Conservation (phyloP, 495 filamentous ascomycete species). For the Lasiosphaeris hirsuta region DNA sequence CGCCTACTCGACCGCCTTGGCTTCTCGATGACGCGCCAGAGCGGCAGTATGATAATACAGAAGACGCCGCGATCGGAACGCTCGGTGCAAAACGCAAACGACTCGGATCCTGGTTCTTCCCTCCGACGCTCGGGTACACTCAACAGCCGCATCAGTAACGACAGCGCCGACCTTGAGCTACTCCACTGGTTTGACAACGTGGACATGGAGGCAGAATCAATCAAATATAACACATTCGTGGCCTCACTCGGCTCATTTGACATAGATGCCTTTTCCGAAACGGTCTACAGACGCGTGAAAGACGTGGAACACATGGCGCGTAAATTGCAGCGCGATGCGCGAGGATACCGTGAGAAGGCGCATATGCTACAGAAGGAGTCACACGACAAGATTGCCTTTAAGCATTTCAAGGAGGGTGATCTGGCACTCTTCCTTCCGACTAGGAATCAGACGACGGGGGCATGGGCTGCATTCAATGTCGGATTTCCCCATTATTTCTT, state of each 20-base stretch:
- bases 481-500: constrained; percentile 96
- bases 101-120: constrained; percentile 60
- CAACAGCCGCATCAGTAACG: constrained; percentile 37
- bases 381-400: constrained; percentile 95
- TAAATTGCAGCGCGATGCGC: constrained; percentile 85
- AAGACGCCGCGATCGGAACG: constrained; percentile 66
- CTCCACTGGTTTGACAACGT: constrained; percentile 75
- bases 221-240: constrained; percentile 69
- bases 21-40: constrained; percentile 71
- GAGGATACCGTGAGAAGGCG: constrained; percentile 82
- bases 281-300: constrained; percentile 78
- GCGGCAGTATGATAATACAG: constrained; percentile 71
- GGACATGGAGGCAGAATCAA: constrained; percentile 61
- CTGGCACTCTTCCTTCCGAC: constrained; percentile 94
- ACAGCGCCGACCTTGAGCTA: constrained; percentile 58
- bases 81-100: constrained; percentile 44
- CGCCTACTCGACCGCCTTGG: constrained; percentile 81
- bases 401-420: constrained; percentile 94
- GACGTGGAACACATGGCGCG: constrained; percentile 86
- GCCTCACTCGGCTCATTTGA: constrained; percentile 70
- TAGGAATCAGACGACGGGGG: constrained; percentile 84
- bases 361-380: constrained; percentile 81
- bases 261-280: constrained; percentile 75
- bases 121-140: constrained; percentile 49
- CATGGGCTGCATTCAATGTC: constrained; percentile 98